These are phyloP conservation scores for Stenogyne calaminthoides DNA, from an alignment of 305 asterid species.

Conservation along the genomic window DNA sequence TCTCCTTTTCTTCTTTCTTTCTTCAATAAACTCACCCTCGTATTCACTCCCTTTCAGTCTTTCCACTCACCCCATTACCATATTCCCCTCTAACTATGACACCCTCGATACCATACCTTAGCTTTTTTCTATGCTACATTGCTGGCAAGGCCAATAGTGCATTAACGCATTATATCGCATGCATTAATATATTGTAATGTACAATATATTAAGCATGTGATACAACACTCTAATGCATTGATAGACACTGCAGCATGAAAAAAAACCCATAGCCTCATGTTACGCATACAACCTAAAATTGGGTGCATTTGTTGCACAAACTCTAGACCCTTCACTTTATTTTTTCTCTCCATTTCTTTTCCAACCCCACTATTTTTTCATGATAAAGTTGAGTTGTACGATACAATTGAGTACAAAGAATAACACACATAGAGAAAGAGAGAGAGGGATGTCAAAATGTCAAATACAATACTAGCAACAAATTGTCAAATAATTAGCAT, in stretches of 20 bases:
- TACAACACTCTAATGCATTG: too few relatives aligned
- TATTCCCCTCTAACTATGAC: neutral
- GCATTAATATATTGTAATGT: too few relatives aligned
- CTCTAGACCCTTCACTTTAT: too few relatives aligned
- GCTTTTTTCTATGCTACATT: too few relatives aligned
- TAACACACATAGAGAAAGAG: neutral
- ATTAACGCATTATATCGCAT: too few relatives aligned
- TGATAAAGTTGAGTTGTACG: neutral
- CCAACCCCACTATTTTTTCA: too few relatives aligned
- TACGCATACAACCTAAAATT: too few relatives aligned
- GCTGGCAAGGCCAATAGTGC: too few relatives aligned
- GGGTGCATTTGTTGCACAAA: too few relatives aligned
- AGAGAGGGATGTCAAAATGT: neutral
- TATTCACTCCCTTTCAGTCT: neutral
- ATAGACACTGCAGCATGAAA: too few relatives aligned
- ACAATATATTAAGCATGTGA: too few relatives aligned
- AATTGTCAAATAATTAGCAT: conserved; percentile 20
- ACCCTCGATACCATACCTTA: neutral
- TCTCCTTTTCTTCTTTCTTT: neutral
- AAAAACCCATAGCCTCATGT: neutral
- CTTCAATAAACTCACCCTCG: neutral
- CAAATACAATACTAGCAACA: neutral
- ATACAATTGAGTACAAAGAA: neutral
- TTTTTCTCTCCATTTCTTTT: too few relatives aligned
- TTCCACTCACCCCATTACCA: neutral